Percentiles rank a stretch among this genome's conserved stretches.
phyloP scores from a whole-genome alignment of 805 yeast species.

The Candida bentonensis region DNA sequence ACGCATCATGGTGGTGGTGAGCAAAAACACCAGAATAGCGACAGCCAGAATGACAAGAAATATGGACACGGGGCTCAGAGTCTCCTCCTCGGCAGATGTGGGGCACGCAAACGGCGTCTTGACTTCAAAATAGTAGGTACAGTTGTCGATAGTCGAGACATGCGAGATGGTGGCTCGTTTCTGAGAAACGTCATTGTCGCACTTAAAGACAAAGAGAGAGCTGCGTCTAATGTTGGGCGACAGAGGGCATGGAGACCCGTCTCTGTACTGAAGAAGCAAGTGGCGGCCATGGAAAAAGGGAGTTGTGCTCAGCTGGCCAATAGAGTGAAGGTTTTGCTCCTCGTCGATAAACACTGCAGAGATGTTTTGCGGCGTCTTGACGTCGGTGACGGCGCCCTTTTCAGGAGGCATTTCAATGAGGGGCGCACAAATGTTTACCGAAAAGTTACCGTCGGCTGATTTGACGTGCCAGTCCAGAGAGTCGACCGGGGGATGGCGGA shows the following conservation, averaged over 20 bases:
- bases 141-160: conserved; percentile 60
- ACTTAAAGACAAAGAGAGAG: conserved; percentile 54
- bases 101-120: conserved; percentile 80
- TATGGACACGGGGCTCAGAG: conserved; percentile 35
- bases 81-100: conserved; percentile 52
- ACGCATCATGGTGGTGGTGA: conserved; percentile 6
- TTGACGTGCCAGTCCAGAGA: conserved; percentile 44
- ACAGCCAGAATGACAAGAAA: conserved; percentile 52
- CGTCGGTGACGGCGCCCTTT: conserved; percentile 17
- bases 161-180: conserved; percentile 51
- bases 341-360: conserved; percentile 45
- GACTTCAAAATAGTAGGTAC: conserved; percentile 74
- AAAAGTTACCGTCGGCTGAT: conserved; percentile 64
- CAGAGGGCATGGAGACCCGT: conserved; percentile 39
- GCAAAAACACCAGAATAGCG: conserved; percentile 24
- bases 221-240: conserved; percentile 42
- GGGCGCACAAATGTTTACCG: conserved; percentile 52
- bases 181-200: conserved; percentile 57
- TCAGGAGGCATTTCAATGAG: conserved; percentile 30
- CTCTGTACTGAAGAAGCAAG: conserved; percentile 50
- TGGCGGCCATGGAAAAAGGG: conserved; percentile 65
- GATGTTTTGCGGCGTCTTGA: conserved; percentile 23
- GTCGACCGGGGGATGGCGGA: conserved; percentile 16
- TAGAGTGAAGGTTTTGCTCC: conserved; percentile 32
- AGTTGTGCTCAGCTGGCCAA: conserved; percentile 38